Evolutionary conservation across 1,139 yeast species (phyloP), one percentile per base, ranked within the genome.

Genomic region (Saccharomyces hybrid): DNA sequence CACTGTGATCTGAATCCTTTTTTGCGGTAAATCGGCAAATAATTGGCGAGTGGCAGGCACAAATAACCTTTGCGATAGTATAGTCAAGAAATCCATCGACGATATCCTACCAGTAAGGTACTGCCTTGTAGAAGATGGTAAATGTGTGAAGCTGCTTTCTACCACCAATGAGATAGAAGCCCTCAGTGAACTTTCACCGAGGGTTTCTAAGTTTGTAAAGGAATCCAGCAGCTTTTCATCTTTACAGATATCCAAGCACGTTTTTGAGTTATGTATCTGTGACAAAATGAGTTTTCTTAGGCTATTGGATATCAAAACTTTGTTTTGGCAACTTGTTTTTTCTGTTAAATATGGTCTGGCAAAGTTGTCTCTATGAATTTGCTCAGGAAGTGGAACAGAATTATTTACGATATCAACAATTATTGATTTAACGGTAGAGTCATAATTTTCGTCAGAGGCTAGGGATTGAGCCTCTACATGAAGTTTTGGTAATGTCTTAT

Each of bases 161-260:
- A 86, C 73, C 14, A 85, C 78, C 62, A 78, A 81, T 3, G 86
- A 76, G 5, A 84, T 76, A 3, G 86, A 75, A 0, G 85, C 73
- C 2, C 76, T 67, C 3, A 84, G 74, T 5, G 83, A 73, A 1
- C 80, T 72, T 54, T 78, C 75, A 0, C 95, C 95, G 49, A 87
- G 68, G 20, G 70, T 75, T 62, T 78, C 81, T 5, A 84, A 64
- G 57, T 81, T 79, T 27, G 47, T 38, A 32, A 20, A 47, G 9
- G 52, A 27, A 41, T 54, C 58, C 26, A 60, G 32, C 49, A 57
- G 59, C 28, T 62, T 52, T 14, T 63, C 66, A 51, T 70, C 61
- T 62, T 73, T 67, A 54, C 72, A 67, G 5, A 83, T 75, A 56
- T 79, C 82, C 28, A 78, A 75, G 60, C 90, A 85, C n/a, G 87